A percentile compares a stretch with the other conserved stretches of the same genome.
These are phyloP conservation scores for Apiospora malaysiana DNA, from an alignment of 2,329 filamentous ascomycete genomes.

Conservation along the genomic window DNA sequence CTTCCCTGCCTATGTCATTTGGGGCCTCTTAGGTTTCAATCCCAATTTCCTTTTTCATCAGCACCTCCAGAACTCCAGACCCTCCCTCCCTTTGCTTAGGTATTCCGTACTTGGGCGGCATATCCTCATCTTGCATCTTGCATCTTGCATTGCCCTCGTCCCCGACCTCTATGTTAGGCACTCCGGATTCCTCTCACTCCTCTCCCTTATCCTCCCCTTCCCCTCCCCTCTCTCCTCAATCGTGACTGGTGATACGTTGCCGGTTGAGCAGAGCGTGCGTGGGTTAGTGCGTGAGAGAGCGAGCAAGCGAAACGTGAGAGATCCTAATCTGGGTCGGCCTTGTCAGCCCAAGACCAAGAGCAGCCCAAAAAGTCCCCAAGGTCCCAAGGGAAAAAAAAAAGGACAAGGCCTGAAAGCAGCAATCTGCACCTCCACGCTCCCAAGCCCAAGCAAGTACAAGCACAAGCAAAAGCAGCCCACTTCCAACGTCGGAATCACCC, in stretches of 20 bases:
- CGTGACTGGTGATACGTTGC: slow-evolving; percentile 35
- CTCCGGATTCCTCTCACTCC: slow-evolving; percentile 18
- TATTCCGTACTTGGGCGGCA: slow-evolving; percentile 1
- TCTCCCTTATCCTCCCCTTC: slow-evolving; percentile 20
- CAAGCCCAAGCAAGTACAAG: slow-evolving; percentile 18
- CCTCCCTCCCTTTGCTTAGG: background rate
- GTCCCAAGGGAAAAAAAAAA: background rate
- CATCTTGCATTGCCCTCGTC: background rate
- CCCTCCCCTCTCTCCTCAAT: slow-evolving; percentile 25
- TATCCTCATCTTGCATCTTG: background rate
- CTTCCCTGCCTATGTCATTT: slow-evolving; percentile 3
- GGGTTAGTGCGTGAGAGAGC: slow-evolving; percentile 10
- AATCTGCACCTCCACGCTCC: slow-evolving; percentile 6
- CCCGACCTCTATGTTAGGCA: slow-evolving; percentile 1
- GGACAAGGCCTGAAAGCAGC: slow-evolving; percentile 5
- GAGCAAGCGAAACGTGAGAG: slow-evolving; percentile 13
- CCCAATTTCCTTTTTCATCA: slow-evolving; percentile 18
- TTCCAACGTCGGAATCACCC: background rate
- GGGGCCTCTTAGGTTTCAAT: slow-evolving; percentile 14
- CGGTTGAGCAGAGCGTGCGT: slow-evolving; percentile 20
- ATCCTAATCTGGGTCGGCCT: slow-evolving; percentile 10
- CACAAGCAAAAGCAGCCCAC: slow-evolving; percentile 16
- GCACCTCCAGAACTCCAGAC: slow-evolving; percentile 15
- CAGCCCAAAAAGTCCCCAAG: background rate
- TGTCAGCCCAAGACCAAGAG: slow-evolving; percentile 19